Base-by-base conservation (phyloP, 2,329 filamentous ascomycete genomes). In the Alternaria alternata region DNA sequence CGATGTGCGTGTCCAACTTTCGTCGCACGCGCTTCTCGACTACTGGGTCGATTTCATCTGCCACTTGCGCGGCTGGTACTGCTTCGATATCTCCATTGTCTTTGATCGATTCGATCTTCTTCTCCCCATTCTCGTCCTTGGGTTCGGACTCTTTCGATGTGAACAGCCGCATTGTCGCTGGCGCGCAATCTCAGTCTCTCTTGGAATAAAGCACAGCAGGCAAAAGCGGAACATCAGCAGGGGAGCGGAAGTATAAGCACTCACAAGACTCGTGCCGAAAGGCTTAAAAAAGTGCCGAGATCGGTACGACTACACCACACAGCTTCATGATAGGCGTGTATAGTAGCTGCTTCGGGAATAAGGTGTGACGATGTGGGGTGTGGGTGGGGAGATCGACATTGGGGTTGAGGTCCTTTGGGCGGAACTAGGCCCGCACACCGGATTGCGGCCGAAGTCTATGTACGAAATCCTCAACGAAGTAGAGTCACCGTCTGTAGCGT, bases 1-100 rank as follows among this genome's bases (percentile, higher is more conserved):
- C 55, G 3, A 78, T 48, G 43, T 75, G 70, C 47, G 36, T 62
- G 51, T 78, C 75, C 26, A 77, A 36, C 54, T 76, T 77, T 26
- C 73, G 65, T 18, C 64, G 67, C 44, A 69, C 72, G 42, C 63
- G 68, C 60, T 64, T 70, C 63, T 69, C 74, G 42, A 73, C 55
- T n/a, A 54, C 65, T 6, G 65, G 63, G 41, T 69, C 67, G 8
- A 69, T 57, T 22, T 53, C 55, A 16, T 48, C 38, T 18, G n/a
- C 26, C 20, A 32, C 22, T 7, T 32, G 39, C 34, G 32, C 28
- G 24, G 20, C 52, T 18, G 47, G 36, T 22, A 47, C 55, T 11
- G 54, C 36, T 51, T 68, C 68, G 11, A 57, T 42, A 39, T 59
- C 39, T 12, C 34, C 46, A 7, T 55, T 49, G 16, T 61, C 36